Conservation (phyloP, 1,139 yeast species). For the Petasospora rhodanensis region DNA sequence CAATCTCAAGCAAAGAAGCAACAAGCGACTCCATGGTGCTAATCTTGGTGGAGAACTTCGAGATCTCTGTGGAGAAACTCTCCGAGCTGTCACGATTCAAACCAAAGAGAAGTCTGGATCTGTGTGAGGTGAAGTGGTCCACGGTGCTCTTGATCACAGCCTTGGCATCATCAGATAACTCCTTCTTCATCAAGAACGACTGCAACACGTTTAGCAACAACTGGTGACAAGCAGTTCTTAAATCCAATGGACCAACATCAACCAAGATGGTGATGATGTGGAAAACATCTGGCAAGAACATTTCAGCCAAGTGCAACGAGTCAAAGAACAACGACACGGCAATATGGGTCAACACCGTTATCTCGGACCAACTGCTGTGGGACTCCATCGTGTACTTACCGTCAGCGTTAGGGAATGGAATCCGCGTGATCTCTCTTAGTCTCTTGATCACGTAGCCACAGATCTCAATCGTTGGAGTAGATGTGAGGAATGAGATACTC, state of each 20-base stretch:
- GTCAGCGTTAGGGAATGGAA: conserved; percentile 41
- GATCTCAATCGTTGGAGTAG: conserved; percentile 66
- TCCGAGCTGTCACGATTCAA: conserved; percentile 59
- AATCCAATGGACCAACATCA: conserved; percentile 67
- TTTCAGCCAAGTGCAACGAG: conserved; percentile 57
- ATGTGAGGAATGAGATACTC: conserved; percentile 55
- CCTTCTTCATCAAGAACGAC: conserved; percentile 60
- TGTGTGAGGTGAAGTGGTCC: conserved; percentile 60
- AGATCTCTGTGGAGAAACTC: conserved; percentile 33
- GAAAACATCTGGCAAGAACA: conserved; percentile 69
- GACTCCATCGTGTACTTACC: conserved; percentile 39
- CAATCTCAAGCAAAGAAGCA: conserved; percentile 52
- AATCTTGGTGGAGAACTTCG: conserved; percentile 47
- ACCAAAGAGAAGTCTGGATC: conserved; percentile 75
- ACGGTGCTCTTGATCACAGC: conserved; percentile 48
- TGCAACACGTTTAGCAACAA: conserved; percentile 68
- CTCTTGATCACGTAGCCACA: conserved; percentile 63
- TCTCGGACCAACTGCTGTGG: conserved; percentile 69
- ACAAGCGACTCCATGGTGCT: conserved; percentile 61
- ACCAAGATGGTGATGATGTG: conserved; percentile 67
- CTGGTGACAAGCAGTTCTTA: conserved; percentile 63
- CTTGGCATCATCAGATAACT: conserved; percentile 41
- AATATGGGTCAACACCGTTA: conserved; percentile 63
- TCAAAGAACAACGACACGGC: conserved; percentile 71
- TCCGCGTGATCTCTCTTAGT: conserved; percentile 41